phyloP scores from a whole-genome alignment of 208 protist species.

The Crithidia fasciculata region DNA sequence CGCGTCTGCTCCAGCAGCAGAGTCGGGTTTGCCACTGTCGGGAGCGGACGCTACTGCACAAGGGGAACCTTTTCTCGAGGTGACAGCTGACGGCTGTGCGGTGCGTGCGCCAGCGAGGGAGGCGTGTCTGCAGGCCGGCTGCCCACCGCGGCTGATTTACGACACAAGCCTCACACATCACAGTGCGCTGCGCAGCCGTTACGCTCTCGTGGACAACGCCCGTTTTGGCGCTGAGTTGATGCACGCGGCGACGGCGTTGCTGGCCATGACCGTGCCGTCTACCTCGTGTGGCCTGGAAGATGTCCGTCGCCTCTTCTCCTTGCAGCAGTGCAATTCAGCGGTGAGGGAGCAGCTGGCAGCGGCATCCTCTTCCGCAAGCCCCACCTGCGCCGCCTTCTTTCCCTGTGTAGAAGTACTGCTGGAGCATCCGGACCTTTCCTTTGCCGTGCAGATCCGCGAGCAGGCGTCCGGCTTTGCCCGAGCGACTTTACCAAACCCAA shows the following conservation, averaged over 20 bases:
- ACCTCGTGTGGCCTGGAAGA: not conserved
- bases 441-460: conserved; percentile 43
- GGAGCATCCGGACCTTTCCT: conserved; percentile 59
- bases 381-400: conserved; percentile 21
- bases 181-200: not conserved
- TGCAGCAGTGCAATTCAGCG: no score
- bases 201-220: not conserved
- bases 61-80: conserved; percentile 7
- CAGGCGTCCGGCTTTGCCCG: no score
- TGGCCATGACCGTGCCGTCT: conserved; percentile 8
- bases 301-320: conserved; percentile 10
- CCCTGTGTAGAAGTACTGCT: conserved; percentile 45
- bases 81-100: not conserved
- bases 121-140: conserved; percentile 23
- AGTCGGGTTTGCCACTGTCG: not conserved
- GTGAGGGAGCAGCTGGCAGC: no score
- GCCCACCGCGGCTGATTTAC: conserved; percentile 20
- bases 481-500: not conserved
- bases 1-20: not conserved
- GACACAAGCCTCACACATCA: no score
- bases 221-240: conserved; percentile 1
- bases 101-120: conserved; percentile 16
- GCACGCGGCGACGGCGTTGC: conserved; percentile 9
- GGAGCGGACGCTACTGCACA: not conserved
- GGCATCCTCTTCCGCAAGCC: not conserved